These are phyloP conservation scores for Solanum pinnatisectum DNA, from an alignment of 257 asterid species.

Conservation along the genomic window DNA sequence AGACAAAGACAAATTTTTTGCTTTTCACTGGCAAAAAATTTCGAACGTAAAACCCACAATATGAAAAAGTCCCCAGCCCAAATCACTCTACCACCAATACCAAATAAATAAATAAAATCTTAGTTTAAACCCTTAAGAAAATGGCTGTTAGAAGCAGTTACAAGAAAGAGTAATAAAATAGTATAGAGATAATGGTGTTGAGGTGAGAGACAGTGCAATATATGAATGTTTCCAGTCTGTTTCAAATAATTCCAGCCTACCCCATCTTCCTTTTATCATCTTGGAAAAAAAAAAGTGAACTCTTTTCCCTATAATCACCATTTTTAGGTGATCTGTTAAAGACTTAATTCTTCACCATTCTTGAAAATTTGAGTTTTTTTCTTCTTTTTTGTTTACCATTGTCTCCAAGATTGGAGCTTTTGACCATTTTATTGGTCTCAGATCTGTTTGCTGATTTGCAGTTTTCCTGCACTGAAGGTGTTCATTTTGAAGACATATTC, in stretches of 20 bases:
- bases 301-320: background rate
- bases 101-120: background rate
- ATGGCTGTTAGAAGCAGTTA: constrained; percentile 21
- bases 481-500: background rate
- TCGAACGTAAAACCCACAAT: too few relatives aligned
- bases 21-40: too few relatives aligned
- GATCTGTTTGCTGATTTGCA: constrained; percentile 33
- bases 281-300: background rate
- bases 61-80: fast-evolving
- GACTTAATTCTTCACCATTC: background rate
- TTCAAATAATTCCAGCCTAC: constrained; percentile 23
- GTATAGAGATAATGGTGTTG: background rate
- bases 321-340: background rate
- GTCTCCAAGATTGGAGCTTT: background rate
- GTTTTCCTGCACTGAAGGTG: background rate
- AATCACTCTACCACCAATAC: background rate
- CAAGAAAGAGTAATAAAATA: constrained; percentile 13
- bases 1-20: fast-evolving
- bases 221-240: constrained; percentile 48
- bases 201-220: constrained; percentile 3
- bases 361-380: background rate
- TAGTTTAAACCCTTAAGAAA: background rate
- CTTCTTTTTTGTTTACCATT: background rate
- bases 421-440: constrained; percentile 11
- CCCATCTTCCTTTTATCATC: constrained; percentile 9